phyloP scores from a whole-genome alignment of 208 protist species.

The Leishmania arabica region DNA sequence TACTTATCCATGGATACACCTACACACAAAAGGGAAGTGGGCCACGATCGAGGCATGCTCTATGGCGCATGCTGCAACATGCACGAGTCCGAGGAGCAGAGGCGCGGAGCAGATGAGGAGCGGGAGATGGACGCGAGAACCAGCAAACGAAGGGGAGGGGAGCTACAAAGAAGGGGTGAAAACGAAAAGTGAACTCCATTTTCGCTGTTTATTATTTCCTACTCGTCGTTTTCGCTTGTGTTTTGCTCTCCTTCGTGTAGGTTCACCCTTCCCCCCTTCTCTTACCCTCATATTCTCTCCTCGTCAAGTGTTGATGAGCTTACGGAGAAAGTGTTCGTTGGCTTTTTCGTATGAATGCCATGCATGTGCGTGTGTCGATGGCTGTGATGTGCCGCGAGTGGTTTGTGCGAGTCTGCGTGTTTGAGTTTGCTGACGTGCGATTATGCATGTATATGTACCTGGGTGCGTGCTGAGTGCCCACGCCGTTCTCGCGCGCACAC shows the following conservation, averaged over 20 bases:
- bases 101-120: not conserved
- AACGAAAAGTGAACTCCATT: not conserved
- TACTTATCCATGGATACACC: not conserved
- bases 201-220: not conserved
- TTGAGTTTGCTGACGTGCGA: not conserved
- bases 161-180: not conserved
- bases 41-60: not conserved
- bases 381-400: not conserved
- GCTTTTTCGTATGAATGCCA: not conserved
- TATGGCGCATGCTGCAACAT: not conserved
- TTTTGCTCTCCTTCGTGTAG: not conserved
- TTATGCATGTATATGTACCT: slow-evolving; percentile 2
- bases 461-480: not conserved
- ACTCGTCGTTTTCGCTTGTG: slow-evolving; percentile 1
- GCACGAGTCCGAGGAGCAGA: not conserved
- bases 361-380: not conserved
- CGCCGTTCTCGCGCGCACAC: not conserved
- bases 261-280: not conserved
- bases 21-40: not conserved
- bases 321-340: not conserved
- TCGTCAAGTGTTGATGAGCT: not conserved
- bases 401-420: not conserved
- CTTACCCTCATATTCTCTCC: not conserved
- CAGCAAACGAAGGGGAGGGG: not conserved
- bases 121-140: not conserved